Evolutionary conservation across 129 eudicot species (phyloP).

Genomic region (Tagetes erecta): DNA sequence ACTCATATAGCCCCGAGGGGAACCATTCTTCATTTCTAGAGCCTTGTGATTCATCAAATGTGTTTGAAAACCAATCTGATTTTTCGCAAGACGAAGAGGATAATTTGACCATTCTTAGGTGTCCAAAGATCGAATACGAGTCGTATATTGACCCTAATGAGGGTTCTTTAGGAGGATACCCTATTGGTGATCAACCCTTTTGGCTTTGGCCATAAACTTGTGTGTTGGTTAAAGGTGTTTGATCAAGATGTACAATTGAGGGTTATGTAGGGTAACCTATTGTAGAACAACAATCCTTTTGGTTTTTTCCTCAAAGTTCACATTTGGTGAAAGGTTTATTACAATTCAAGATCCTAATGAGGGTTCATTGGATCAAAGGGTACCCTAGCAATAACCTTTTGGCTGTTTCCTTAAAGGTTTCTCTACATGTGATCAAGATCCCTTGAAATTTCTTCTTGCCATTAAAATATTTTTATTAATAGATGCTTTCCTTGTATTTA

Average conservation of each 20-base stretch:
- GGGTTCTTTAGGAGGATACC: slow-evolving; percentile 55
- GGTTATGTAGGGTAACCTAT: slow-evolving; percentile 6
- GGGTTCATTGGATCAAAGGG: slow-evolving; percentile 25
- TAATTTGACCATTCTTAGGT: slow-evolving; percentile 47
- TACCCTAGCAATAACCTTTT: slow-evolving; percentile 29
- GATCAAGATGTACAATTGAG: slow-evolving; percentile 19
- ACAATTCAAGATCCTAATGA: slow-evolving; percentile 24
- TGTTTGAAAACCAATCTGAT: slow-evolving; percentile 48
- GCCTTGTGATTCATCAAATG: slow-evolving; percentile 57
- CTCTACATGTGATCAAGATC: slow-evolving; percentile 23
- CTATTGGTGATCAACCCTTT: slow-evolving; percentile 60
- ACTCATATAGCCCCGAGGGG: slow-evolving; percentile 66
- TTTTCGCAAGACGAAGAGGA: slow-evolving; percentile 69
- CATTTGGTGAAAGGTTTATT: slow-evolving; percentile 21
- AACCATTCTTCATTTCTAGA: slow-evolving; percentile 49
- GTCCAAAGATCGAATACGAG: slow-evolving; percentile 63
- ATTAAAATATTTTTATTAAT: slow-evolving; percentile 19
- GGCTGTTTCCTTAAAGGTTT: slow-evolving; percentile 24
- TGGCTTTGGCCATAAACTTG: slow-evolving; percentile 71
- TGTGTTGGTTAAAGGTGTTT: slow-evolving; percentile 8
- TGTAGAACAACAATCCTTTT: slow-evolving; percentile 16
- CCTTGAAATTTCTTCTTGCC: slow-evolving; percentile 26
- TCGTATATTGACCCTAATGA: slow-evolving; percentile 48
- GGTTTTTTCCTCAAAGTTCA: background rate
- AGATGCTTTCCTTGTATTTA: slow-evolving; percentile 30